phyloP scores from a whole-genome alignment of 371 early-diverging fungal species.

The Mucor piriformis region DNA sequence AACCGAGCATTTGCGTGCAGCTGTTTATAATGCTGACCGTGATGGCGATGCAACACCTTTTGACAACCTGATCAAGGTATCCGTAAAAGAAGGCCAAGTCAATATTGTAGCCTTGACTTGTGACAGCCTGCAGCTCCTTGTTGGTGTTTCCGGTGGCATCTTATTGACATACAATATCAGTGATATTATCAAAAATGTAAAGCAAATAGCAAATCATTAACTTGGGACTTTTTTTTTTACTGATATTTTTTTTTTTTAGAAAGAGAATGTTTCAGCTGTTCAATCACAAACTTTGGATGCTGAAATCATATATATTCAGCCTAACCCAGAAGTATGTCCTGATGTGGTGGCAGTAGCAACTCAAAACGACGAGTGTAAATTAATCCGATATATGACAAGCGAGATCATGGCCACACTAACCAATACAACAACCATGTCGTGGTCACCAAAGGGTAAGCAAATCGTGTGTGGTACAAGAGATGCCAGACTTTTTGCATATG shows the following conservation, averaged over 20 bases:
- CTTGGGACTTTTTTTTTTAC: too few relatives aligned
- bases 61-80: conserved; percentile 11
- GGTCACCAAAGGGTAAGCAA: conserved; percentile 62
- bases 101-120: conserved; percentile 36
- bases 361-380: conserved; percentile 18
- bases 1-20: conserved; percentile 27
- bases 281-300: conserved; percentile 15
- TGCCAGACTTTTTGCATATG: conserved; percentile 38
- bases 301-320: conserved; percentile 37
- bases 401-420: conserved; percentile 17
- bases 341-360: conserved; percentile 34
- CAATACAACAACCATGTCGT: conserved; percentile 36
- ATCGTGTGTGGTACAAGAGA: conserved; percentile 41
- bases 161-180: conserved; percentile 37
- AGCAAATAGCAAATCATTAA: not conserved
- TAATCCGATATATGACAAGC: conserved; percentile 29
- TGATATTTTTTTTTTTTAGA: not conserved
- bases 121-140: conserved; percentile 35
- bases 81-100: conserved; percentile 27
- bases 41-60: conserved; percentile 23
- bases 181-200: conserved; percentile 38
- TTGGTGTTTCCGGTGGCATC: conserved; percentile 27
- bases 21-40: conserved; percentile 26
- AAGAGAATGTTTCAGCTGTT: conserved; percentile 21
- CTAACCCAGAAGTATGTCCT: conserved; percentile 44